Evolutionary conservation across 2,329 filamentous ascomycete genomes (phyloP).

Genomic region (Lachnellula occidentalis): DNA sequence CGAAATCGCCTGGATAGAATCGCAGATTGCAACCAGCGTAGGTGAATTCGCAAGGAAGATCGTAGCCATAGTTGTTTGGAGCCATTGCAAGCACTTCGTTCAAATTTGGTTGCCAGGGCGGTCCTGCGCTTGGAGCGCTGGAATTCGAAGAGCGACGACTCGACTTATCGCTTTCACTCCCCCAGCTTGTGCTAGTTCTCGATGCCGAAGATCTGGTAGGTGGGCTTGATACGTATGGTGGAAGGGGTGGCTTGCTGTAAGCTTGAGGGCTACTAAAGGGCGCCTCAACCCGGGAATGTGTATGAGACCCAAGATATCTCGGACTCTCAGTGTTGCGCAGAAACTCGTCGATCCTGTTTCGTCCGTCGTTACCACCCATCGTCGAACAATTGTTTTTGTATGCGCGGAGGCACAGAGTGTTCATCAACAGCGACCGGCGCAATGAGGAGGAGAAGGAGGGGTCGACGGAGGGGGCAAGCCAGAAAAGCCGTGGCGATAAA

Average conservation of each 20-base stretch:
- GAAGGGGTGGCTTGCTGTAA: background rate
- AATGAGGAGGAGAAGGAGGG: background rate
- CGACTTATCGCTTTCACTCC: background rate
- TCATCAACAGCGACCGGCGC: background rate
- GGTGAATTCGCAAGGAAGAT: constrained; percentile 24
- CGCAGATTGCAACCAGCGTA: constrained; percentile 31
- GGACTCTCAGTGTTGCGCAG: background rate
- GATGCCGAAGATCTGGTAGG: background rate
- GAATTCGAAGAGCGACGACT: background rate
- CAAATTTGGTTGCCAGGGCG: too few relatives aligned
- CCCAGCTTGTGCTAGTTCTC: background rate
- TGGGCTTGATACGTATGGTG: background rate
- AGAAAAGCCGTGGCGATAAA: background rate
- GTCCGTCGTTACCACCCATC: background rate
- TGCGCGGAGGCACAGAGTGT: background rate
- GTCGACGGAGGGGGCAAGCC: background rate
- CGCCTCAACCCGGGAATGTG: background rate
- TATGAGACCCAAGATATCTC: background rate
- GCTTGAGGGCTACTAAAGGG: too few relatives aligned
- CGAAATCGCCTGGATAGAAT: constrained; percentile 36
- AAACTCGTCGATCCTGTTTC: background rate
- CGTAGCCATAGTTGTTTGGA: constrained; percentile 7
- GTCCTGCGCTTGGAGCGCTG: background rate
- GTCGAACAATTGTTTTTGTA: background rate
- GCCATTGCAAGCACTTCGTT: background rate